Evolutionary conservation across 805 yeast genomes (phyloP).

Genomic region (Metschnikowia picachoensis): DNA sequence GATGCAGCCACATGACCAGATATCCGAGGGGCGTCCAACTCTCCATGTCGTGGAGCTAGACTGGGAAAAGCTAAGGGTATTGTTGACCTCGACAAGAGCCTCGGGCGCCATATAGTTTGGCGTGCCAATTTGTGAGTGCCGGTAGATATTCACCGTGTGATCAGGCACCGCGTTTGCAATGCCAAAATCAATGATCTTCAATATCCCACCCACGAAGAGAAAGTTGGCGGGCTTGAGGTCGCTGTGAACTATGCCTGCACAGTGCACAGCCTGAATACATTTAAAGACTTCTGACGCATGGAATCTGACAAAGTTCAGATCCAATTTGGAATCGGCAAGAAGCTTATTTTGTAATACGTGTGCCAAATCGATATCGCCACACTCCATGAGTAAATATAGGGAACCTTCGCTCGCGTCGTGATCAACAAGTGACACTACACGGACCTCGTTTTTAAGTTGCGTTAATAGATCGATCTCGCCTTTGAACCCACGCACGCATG

Average conservation of each 20-base stretch:
- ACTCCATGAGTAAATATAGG: conserved; percentile 81
- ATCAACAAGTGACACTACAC: conserved; percentile 80
- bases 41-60: conserved; percentile 45
- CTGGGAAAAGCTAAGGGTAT: conserved; percentile 16
- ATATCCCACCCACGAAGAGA: conserved; percentile 73
- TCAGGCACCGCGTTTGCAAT: conserved; percentile 93
- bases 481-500: conserved; percentile 73
- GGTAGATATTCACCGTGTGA: conserved; percentile 81
- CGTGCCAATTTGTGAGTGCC: conserved; percentile 91
- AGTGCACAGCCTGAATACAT: conserved; percentile 87
- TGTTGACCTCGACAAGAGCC: conserved; percentile 63
- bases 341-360: conserved; percentile 64
- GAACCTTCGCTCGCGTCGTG: conserved; percentile 63
- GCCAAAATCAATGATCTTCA: conserved; percentile 93
- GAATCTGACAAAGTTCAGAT: conserved; percentile 72
- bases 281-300: conserved; percentile 73
- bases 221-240: conserved; percentile 69
- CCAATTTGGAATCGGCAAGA: conserved; percentile 44
- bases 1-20: conserved; percentile 98
- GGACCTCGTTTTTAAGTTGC: conserved; percentile 49
- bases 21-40: conserved; percentile 92
- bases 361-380: conserved; percentile 89
- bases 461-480: conserved; percentile 81
- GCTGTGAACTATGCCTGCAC: conserved; percentile 78
- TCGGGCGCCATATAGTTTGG: conserved; percentile 99